Evolutionary conservation across 768 basidiomycete species (phyloP).

Genomic region (Trametes meyenii): DNA sequence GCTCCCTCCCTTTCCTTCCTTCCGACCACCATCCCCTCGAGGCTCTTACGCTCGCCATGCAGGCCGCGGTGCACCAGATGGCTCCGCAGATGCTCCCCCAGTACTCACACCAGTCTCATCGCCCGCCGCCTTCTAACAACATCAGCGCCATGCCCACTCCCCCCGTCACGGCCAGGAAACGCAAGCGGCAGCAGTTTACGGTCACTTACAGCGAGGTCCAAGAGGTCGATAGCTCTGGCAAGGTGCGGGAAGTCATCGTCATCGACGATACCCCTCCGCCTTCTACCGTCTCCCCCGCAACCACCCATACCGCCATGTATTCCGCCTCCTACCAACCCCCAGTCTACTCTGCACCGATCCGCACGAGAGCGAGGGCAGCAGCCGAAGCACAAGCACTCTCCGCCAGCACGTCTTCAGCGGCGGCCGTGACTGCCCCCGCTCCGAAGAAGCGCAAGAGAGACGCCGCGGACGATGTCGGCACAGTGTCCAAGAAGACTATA

Average conservation of each 20-base stretch:
- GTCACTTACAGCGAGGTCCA: conserved; percentile 89
- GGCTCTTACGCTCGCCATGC: conserved; percentile 60
- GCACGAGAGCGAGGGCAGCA: conserved; percentile 84
- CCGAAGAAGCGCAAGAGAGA: conserved; percentile 87
- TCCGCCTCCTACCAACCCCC: conserved; percentile 84
- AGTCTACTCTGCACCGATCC: conserved; percentile 70
- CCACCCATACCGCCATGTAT: conserved; percentile 64
- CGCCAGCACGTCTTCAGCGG: conserved; percentile 58
- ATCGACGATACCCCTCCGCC: conserved; percentile 92
- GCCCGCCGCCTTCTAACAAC: conserved; percentile 44
- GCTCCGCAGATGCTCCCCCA: conserved; percentile 61
- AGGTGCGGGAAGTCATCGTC: conserved; percentile 84
- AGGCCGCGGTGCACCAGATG: conserved; percentile 71
- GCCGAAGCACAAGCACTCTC: conserved; percentile 83
- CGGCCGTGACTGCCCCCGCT: conserved; percentile 65
- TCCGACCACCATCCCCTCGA: conserved; percentile 53
- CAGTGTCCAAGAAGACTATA: conserved; percentile 65
- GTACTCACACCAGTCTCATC: conserved; percentile 63
- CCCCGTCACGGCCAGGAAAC: conserved; percentile 73
- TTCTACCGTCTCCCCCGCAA: conserved; percentile 75
- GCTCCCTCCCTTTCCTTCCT: conserved; percentile 31
- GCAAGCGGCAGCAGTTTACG: conserved; percentile 81
- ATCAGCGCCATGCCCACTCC: conserved; percentile 65
- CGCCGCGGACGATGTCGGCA: conserved; percentile 70
- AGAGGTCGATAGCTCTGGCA: conserved; percentile 79